Evolutionary conservation across 2,329 filamentous ascomycete genomes (phyloP).

Genomic region (Orbilia javanica): DNA sequence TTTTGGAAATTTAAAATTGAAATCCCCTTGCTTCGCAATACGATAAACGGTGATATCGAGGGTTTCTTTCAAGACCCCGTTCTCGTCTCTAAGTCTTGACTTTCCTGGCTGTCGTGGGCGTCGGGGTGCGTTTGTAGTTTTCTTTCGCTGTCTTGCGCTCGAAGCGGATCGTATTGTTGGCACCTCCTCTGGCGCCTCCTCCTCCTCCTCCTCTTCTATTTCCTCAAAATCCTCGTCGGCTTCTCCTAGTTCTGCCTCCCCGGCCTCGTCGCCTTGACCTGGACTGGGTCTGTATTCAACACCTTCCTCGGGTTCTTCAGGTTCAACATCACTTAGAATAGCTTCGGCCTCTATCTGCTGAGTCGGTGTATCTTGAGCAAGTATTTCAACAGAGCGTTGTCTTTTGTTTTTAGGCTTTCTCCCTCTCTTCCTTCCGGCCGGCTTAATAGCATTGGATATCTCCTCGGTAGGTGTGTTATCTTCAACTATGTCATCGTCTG

Average conservation of each 20-base stretch:
- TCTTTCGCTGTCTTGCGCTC: slow-evolving; percentile 5
- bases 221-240: slow-evolving; percentile 37
- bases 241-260: slow-evolving; percentile 8
- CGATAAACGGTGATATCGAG: slow-evolving; percentile 56
- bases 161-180: not conserved
- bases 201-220: slow-evolving; percentile 21
- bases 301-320: slow-evolving; percentile 10
- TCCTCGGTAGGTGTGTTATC: slow-evolving; percentile 1
- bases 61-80: slow-evolving; percentile 51
- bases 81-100: slow-evolving; percentile 32
- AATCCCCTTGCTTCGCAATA: slow-evolving; percentile 49
- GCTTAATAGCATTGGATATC: not conserved
- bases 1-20: slow-evolving; percentile 54
- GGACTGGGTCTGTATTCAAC: slow-evolving; percentile 2
- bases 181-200: slow-evolving; percentile 18
- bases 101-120: slow-evolving; percentile 19
- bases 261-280: not conserved
- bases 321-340: slow-evolving; percentile 53
- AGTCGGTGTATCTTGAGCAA: slow-evolving; percentile 12
- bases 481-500: slow-evolving; percentile 10
- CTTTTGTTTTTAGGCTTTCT: slow-evolving; percentile 37
- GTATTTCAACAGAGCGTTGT: slow-evolving; percentile 46
- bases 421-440: slow-evolving; percentile 23
- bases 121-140: not conserved
- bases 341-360: slow-evolving; percentile 13